Percentiles rank a stretch among this genome's conserved stretches.
These are phyloP conservation scores for Coemansia sp. DNA, from an alignment of 192 early-diverging fungal genomes.

Conservation along the genomic window DNA sequence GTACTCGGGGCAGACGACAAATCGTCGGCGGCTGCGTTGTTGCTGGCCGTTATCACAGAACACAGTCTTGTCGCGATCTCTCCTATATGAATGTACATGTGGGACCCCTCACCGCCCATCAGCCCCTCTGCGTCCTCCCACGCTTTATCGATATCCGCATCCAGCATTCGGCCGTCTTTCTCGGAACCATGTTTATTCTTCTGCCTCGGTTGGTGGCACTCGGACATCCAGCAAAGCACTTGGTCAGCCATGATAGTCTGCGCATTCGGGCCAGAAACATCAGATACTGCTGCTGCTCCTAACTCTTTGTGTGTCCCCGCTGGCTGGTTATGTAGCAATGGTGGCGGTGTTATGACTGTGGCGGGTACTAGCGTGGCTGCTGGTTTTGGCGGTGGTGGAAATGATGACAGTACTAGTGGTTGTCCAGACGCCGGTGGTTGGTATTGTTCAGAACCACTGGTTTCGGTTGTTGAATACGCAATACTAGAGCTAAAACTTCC, in stretches of 20 bases:
- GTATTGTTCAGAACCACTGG: not conserved
- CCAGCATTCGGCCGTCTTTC: not conserved
- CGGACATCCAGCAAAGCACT: conserved; percentile 34
- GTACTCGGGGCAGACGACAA: too few species aligned
- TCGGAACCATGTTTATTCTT: not conserved
- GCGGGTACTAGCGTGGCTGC: not conserved
- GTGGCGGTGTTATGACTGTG: not conserved
- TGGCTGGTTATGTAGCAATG: not conserved
- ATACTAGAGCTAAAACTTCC: conserved; percentile 24
- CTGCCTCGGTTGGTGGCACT: not conserved
- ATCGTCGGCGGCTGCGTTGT: not conserved
- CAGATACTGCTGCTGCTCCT: not conserved
- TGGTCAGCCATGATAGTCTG: conserved; percentile 11
- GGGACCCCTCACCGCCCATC: conserved; percentile 27
- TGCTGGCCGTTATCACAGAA: conserved; percentile 4
- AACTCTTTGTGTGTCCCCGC: not conserved
- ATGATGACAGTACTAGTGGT: not conserved
- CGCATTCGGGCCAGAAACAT: not conserved
- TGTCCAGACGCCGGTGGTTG: not conserved
- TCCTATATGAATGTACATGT: conserved; percentile 21
- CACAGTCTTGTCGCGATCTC: conserved; percentile 41
- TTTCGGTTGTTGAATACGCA: not conserved
- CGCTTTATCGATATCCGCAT: conserved; percentile 1
- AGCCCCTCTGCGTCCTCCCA: conserved; percentile 38
- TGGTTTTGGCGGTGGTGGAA: conserved; percentile 17